Base-by-base conservation (phyloP, 208 protist species). In the Vickermania ingenoplastis region DNA sequence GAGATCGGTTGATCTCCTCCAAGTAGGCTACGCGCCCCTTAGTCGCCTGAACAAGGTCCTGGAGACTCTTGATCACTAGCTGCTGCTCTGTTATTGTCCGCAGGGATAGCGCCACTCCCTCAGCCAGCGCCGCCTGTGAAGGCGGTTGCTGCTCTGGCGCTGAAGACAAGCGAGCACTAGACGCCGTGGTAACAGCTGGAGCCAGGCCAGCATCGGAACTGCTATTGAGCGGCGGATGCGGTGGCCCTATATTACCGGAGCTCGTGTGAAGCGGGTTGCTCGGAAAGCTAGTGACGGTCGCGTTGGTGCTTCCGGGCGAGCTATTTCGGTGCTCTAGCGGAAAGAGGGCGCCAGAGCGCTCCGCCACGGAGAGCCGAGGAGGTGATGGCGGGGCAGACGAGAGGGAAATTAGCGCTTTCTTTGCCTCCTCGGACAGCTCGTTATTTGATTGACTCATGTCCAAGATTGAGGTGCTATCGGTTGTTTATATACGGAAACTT, bases 81-180 rank as follows among this genome's bases (percentile, higher is more conserved):
- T 92, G 86, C 59, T 92, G 83, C 41, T 93, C 86, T 4, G 67
- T 29, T 25, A 89, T 80, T 0, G 81, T 81, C 36, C 81, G 77
- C n/a, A 88, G 36, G 11, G 36, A 45, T 17, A 92, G 64, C 1
- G 67, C 56, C 0, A 53, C 73, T 0, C 41, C 53, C 27, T 48
- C 31, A 64, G 65, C 51, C 50, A n/a, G 0, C 45, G 31, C 61
- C 14, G 36, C 36, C 17, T 7, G 11, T 7, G 36, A 45, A 7
- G 36, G 36, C 7, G 36, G 36, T n/a, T 7, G 11, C 11, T 7
- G 36, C 36, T n/a, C 11, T 17, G 36, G 36, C 17, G 36, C 36
- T n/a, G n/a, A n/a, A n/a, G n/a, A n/a, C n/a, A n/a, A n/a, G n/a
- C n/a, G n/a, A n/a, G n/a, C n/a, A n/a, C n/a, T n/a, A n/a, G n/a